phyloP scores from a whole-genome alignment of 345 rosid species.

The Hibiscus syriacus region DNA sequence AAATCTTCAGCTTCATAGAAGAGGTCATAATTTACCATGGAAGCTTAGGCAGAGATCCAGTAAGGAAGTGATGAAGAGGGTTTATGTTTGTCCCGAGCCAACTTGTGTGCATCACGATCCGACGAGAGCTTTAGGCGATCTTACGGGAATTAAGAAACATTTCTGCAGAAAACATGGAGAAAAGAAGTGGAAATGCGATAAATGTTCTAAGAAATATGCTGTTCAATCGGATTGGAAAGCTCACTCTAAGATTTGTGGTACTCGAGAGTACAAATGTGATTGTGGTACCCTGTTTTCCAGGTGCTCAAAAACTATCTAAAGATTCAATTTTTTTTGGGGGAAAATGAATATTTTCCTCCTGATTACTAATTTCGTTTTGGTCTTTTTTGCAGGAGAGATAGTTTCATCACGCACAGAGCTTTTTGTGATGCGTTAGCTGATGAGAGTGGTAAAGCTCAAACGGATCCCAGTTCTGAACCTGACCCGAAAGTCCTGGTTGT shows the following conservation, averaged over 20 bases:
- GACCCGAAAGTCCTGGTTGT: constrained; percentile 23
- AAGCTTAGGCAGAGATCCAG: constrained; percentile 79
- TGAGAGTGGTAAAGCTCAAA: constrained; percentile 53
- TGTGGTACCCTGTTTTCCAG: background rate
- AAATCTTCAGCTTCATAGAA: background rate
- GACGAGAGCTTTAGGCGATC: constrained; percentile 81
- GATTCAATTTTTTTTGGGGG: background rate
- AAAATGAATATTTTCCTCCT: background rate
- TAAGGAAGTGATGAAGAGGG: constrained; percentile 85
- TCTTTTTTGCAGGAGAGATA: constrained; percentile 68
- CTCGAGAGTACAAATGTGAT: constrained; percentile 13
- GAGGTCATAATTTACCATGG: constrained; percentile 30
- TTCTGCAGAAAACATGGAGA: constrained; percentile 33
- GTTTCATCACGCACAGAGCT: constrained; percentile 90
- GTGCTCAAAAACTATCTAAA: background rate
- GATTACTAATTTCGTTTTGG: background rate
- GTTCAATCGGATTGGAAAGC: constrained; percentile 99
- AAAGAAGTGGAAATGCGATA: background rate
- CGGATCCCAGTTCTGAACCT: constrained; percentile 24
- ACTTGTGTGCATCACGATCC: constrained; percentile 94
- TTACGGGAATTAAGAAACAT: constrained; percentile 98
- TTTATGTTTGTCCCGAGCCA: constrained; percentile 30
- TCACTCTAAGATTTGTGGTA: constrained; percentile 88
- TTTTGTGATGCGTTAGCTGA: constrained; percentile 90
- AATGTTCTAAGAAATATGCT: constrained; percentile 35